Base-by-base conservation (phyloP, 2,329 filamentous ascomycete genomes). In the Penicillium verrucosum region DNA sequence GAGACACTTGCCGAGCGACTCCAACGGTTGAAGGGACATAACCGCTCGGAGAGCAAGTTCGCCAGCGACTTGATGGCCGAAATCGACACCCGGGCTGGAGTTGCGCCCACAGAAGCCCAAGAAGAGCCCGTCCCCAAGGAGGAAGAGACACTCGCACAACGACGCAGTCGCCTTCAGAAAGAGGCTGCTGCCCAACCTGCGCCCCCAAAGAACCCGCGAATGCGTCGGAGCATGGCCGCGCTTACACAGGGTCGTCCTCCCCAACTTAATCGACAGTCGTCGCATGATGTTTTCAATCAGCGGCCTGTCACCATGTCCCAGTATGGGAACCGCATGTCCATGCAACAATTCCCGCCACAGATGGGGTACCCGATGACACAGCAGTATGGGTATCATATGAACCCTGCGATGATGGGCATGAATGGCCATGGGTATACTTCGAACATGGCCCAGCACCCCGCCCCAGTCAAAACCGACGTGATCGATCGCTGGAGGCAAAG, bases 401-500 rank as follows among this genome's bases (percentile, higher is more conserved):
- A 65, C n/a, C 59, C 67, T 56, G 65, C 64, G 23, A 64, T 66
- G 37, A 54, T 68, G 51, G 65, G 66, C 6, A 67, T 66, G 63
- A 65, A 65, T 43, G 60, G 65, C 29, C 58, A 69, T 58, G 66
- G 56, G 23, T 69, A 73, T 59, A 56, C 63, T 14, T 61, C 68
- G 5, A 69, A 60, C 52, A 64, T 66, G 61, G 65, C 67, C 29
- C 67, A 71, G 56, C 70, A 68, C 29, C 65, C 68, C 67, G 77
- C 82, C 66, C 72, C 77, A 5, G 74, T 74, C 51, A 81, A 84
- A 65, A 74, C 81, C 52, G 82, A 81, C 57, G 74, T 81, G 57
- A 85, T 86, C 70, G 82, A 86, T 73, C 80, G 78, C 34, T 86
- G 84, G 84, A 78, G 83, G 65, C 76, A 81, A 60, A 75, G 75